Evolutionary conservation across 306 rosid genomes (phyloP), one percentile per base, ranked within the genome.

Genomic region (Ammopiptanthus mongolicus): DNA sequence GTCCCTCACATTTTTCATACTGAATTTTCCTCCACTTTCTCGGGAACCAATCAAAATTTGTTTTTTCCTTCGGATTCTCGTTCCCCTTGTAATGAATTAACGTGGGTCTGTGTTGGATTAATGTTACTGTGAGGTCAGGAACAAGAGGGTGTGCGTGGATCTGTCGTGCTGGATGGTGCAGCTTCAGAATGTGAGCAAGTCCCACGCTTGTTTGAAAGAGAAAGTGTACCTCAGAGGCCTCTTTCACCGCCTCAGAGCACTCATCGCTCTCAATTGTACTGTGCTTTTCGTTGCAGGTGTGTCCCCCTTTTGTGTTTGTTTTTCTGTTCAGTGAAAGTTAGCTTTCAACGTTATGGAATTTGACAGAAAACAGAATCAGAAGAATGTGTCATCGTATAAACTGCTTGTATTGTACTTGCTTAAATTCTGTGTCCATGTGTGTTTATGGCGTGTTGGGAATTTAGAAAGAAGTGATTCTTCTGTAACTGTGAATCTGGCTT

Each of bases 151-250:
- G 69, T 90, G 97, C 87, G 84, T 92, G 67, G 97, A 92, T 80
- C 89, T 92, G 18, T 92, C 97, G 1, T 92, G 96, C 64, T 92
- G 97, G 97, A 79, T 90, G 78, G 96, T 92, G 79, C 91, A 90
- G 79, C 91, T 92, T 80, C 88, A 86, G 22, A 88, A 60, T 19
- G 97, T 76, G 66, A 82, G 85, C 84, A 89, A 88, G 78, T 86
- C 90, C 0, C 86, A 80, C 77, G 72, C 80, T 21, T 85, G 79
- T 59, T 13, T 79, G 71, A 86, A 82, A 55, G 86, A 87, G 75
- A 92, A 87, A 76, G 71, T 80, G 39, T 81, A 85, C 77, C 96
- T 92, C 23, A 78, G 64, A 37, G 93, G 96, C 14, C 88, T 92
- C 75, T 92, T 92, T 85, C 93, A 90, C 52, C 93, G 96, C 41